These are phyloP conservation scores for Metschnikowia rubicola DNA, from an alignment of 805 yeast genomes.

Conservation along the genomic window DNA sequence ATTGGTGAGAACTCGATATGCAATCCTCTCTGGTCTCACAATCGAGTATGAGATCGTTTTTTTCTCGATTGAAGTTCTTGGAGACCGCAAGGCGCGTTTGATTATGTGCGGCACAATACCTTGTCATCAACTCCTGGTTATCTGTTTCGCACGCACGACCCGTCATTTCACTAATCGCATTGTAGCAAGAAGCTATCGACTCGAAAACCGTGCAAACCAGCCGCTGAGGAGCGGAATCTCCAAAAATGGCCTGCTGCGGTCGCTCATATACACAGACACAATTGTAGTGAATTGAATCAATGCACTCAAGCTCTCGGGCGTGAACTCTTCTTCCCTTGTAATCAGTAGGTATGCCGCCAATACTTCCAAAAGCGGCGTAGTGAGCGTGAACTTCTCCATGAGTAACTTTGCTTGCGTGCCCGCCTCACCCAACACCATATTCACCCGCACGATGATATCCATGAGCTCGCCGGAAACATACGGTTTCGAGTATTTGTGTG, in stretches of 20 bases:
- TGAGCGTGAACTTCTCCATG: neutral
- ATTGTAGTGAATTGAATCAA: constrained; percentile 8
- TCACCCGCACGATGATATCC: constrained; percentile 1
- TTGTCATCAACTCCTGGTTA: too few species aligned
- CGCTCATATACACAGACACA: constrained; percentile 3
- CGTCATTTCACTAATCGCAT: neutral
- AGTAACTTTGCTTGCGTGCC: neutral
- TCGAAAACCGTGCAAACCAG: constrained; percentile 5
- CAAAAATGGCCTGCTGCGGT: neutral
- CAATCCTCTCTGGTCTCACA: too few species aligned
- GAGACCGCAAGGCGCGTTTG: too few species aligned
- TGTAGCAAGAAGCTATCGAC: neutral
- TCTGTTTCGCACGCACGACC: too few species aligned
- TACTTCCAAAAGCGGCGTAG: constrained; percentile 6
- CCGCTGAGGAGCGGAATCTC: constrained; percentile 5
- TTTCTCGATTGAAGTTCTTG: too few species aligned
- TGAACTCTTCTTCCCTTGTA: neutral
- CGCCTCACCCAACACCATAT: neutral
- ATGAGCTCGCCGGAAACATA: constrained; percentile 4
- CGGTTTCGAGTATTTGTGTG: neutral
- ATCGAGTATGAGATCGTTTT: too few species aligned
- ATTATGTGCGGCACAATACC: too few species aligned
- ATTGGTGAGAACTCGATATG: too few species aligned
- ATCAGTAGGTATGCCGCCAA: constrained; percentile 7
- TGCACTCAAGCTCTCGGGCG: constrained; percentile 5